Conservation (phyloP, 192 early-diverging fungal species). For the Anaeromyces robustus region DNA sequence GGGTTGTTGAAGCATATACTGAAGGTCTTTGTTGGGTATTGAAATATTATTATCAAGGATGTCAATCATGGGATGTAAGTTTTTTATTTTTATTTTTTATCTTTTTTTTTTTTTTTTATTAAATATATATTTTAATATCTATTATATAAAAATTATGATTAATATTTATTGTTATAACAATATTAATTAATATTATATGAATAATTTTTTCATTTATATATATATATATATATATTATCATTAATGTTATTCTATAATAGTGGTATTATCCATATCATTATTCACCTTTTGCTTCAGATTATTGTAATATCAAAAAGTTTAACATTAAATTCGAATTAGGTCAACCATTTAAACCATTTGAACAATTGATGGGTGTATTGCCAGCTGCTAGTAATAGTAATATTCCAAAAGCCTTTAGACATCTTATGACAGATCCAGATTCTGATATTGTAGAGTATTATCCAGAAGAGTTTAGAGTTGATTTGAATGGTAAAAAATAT, state of each 20-base stretch:
- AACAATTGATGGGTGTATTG: slow-evolving; percentile 94
- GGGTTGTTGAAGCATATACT: slow-evolving; percentile 41
- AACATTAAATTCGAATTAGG: slow-evolving; percentile 68
- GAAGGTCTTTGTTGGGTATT: slow-evolving; percentile 95
- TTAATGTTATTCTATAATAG: neutral
- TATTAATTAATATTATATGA: no score
- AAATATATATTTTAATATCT: no score
- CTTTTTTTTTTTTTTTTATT: no score
- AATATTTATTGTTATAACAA: no score
- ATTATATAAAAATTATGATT: no score
- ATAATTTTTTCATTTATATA: no score
- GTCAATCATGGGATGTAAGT: slow-evolving; percentile 63
- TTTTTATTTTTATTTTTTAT: no score
- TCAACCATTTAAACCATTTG: slow-evolving; percentile 72
- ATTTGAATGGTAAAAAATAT: slow-evolving; percentile 90
- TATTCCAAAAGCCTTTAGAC: slow-evolving; percentile 47
- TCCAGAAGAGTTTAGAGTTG: slow-evolving; percentile 72
- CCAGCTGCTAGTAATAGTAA: slow-evolving; percentile 59
- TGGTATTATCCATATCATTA: slow-evolving; percentile 99
- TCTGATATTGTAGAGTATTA: slow-evolving; percentile 95
- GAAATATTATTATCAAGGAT: slow-evolving; percentile 86
- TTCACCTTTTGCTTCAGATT: slow-evolving; percentile 73
- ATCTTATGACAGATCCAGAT: slow-evolving; percentile 63
- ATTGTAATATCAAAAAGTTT: slow-evolving; percentile 54
- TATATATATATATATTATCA: no score